Percentiles rank a stretch among this genome's conserved stretches.
These are phyloP conservation scores for Hyphopichia pseudoburtonii DNA, from an alignment of 1,139 yeast genomes.

Conservation along the genomic window DNA sequence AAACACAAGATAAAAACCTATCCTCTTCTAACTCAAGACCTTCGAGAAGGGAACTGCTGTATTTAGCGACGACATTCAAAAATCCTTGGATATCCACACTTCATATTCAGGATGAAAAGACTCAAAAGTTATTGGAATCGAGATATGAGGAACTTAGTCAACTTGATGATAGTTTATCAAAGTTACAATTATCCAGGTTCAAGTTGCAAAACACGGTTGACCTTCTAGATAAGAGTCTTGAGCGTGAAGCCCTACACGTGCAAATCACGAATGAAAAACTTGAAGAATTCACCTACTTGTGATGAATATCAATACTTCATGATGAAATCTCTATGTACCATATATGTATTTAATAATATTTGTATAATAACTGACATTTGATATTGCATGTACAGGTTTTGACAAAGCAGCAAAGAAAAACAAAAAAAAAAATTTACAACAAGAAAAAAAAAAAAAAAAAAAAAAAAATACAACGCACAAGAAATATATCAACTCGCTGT, in stretches of 20 bases:
- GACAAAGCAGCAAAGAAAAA: no score
- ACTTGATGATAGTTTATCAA: constrained; percentile 27
- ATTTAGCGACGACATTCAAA: constrained; percentile 16
- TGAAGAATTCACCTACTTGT: constrained; percentile 41
- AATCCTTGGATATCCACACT: constrained; percentile 31
- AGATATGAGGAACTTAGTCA: constrained; percentile 18
- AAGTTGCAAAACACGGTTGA: constrained; percentile 22
- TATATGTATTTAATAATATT: no score
- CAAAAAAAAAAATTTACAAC: no score
- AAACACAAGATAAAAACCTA: no score
- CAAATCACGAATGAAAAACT: constrained; percentile 40
- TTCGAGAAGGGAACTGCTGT: background rate
- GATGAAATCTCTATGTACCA: no score
- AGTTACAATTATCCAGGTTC: constrained; percentile 23
- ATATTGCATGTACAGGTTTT: no score
- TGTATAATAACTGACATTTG: no score
- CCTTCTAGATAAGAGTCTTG: constrained; percentile 28
- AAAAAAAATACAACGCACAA: no score
- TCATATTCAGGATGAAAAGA: constrained; percentile 21
- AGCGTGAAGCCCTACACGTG: constrained; percentile 36
- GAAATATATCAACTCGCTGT: no score
- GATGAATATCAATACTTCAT: no score
- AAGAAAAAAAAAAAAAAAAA: no score
- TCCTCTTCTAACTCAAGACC: background rate
- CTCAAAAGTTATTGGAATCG: constrained; percentile 20